Evolutionary conservation across 345 rosid genomes (phyloP).

Genomic region (Rhodamnia argentea): DNA sequence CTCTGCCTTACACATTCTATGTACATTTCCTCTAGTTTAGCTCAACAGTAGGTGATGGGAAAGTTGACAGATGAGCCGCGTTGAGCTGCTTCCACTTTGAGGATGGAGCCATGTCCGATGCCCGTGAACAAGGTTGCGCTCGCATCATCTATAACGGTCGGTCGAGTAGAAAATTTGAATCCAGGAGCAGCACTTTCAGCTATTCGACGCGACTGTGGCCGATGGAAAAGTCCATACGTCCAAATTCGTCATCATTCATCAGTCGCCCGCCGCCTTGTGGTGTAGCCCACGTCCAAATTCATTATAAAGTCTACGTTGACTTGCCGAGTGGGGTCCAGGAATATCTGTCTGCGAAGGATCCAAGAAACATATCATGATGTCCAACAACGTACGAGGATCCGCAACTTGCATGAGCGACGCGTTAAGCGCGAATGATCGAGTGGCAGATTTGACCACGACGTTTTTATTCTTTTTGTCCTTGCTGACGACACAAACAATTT

Average conservation of each 20-base stretch:
- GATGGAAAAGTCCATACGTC: background rate
- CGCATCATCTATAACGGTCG: background rate
- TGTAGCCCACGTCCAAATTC: background rate
- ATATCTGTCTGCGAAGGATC: background rate
- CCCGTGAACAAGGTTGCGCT: rapidly evolving
- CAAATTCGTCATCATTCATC: background rate
- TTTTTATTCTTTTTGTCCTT: background rate
- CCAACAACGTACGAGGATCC: background rate
- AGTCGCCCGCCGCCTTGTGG: background rate
- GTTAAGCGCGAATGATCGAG: background rate
- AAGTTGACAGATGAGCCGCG: too few species aligned
- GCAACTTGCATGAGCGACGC: background rate
- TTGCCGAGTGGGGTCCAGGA: background rate
- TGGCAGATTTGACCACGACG: background rate
- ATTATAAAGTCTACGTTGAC: background rate
- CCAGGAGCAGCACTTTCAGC: background rate
- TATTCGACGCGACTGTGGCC: background rate
- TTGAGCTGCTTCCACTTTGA: background rate
- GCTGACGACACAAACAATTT: too few species aligned
- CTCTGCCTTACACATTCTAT: too few species aligned
- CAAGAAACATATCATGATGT: background rate
- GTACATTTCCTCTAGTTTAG: too few species aligned
- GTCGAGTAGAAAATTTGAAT: background rate
- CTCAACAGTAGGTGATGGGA: too few species aligned
- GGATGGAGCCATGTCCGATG: background rate